phyloP scores from a whole-genome alignment of 2,329 filamentous ascomycete genomes.

The Samsoniella hepiali region DNA sequence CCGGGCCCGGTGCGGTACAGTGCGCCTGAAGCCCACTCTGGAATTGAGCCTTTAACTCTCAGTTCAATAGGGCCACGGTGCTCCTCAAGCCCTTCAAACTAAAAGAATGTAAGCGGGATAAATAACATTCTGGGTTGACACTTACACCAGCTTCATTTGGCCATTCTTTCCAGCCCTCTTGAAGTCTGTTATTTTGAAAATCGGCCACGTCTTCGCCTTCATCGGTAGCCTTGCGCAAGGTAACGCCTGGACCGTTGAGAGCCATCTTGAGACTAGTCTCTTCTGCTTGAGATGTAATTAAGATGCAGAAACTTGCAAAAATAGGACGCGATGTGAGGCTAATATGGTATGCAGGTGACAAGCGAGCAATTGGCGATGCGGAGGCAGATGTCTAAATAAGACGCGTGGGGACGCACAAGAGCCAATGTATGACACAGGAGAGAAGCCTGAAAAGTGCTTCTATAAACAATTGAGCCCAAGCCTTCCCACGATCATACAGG shows the following conservation, averaged over 20 bases:
- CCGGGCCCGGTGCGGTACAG: slow-evolving; percentile 75
- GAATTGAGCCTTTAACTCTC: slow-evolving; percentile 62
- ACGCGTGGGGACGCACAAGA: not conserved
- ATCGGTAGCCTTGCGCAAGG: slow-evolving; percentile 3
- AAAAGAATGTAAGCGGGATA: not conserved
- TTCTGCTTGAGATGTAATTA: not conserved
- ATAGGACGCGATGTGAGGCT: not conserved
- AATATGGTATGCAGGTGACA: not conserved
- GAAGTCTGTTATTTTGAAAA: slow-evolving; percentile 11
- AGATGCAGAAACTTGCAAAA: not conserved
- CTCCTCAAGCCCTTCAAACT: slow-evolving; percentile 69
- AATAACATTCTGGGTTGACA: not conserved
- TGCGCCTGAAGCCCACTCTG: slow-evolving; percentile 65
- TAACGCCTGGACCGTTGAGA: slow-evolving; percentile 5
- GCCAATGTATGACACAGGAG: not conserved
- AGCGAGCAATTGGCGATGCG: slow-evolving; percentile 1
- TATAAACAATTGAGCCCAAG: not conserved
- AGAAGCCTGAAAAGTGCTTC: not conserved
- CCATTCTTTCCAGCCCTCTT: slow-evolving; percentile 31
- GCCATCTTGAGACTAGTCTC: slow-evolving; percentile 7
- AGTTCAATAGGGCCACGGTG: slow-evolving; percentile 64
- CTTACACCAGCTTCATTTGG: slow-evolving; percentile 38
- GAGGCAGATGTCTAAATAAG: slow-evolving; percentile 1
- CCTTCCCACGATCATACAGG: not conserved
- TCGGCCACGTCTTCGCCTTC: slow-evolving; percentile 13